Conservation (phyloP, 441 rosid species). For the Pelargonium citronellum region DNA sequence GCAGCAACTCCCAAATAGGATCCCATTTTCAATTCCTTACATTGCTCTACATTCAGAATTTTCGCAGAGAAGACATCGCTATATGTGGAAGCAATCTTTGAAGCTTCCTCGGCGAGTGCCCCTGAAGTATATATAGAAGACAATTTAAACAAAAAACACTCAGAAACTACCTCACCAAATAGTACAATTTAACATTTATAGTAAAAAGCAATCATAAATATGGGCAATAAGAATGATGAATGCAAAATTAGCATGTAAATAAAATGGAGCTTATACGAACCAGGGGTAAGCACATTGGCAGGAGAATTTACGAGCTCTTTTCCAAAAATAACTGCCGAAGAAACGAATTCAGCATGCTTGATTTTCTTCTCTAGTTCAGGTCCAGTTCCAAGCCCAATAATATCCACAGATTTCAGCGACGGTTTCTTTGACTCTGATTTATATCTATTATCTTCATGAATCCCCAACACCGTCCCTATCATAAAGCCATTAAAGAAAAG, state of each 20-base stretch:
- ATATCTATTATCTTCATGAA: slow-evolving; percentile 67
- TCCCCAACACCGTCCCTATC: slow-evolving; percentile 60
- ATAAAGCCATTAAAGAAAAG: slow-evolving; percentile 4
- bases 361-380: slow-evolving; percentile 70
- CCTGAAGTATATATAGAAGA: slow-evolving; percentile 37
- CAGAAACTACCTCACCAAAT: background rate
- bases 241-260: background rate
- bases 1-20: slow-evolving; percentile 87
- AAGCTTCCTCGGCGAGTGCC: slow-evolving; percentile 77
- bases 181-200: background rate
- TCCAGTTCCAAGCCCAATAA: slow-evolving; percentile 79
- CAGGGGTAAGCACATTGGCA: slow-evolving; percentile 90
- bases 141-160: slow-evolving; percentile 4
- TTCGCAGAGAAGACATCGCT: slow-evolving; percentile 70
- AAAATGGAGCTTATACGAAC: slow-evolving; percentile 32
- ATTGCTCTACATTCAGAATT: slow-evolving; percentile 63
- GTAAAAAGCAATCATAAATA: background rate
- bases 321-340: slow-evolving; percentile 66
- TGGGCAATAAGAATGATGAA: background rate
- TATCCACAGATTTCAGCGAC: slow-evolving; percentile 60
- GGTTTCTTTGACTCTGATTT: slow-evolving; percentile 72
- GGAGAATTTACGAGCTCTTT: slow-evolving; percentile 76
- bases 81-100: slow-evolving; percentile 55
- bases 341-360: slow-evolving; percentile 62
- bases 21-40: slow-evolving; percentile 87